Conservation (phyloP, 441 rosid species). For the Theobroma grandiflorum region DNA sequence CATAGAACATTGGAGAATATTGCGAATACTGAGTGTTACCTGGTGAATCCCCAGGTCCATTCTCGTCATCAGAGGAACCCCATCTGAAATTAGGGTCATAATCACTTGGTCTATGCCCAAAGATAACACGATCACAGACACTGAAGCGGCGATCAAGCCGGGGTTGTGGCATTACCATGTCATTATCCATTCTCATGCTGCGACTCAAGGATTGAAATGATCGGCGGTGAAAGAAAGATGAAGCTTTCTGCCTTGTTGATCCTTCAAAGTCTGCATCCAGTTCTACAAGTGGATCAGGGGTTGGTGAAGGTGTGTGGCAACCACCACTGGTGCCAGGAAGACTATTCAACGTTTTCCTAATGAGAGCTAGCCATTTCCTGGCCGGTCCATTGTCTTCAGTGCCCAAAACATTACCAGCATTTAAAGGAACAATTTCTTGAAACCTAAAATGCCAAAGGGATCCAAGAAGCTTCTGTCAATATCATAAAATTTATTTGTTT, state of each 20-base stretch:
- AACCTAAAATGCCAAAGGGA: constrained; percentile 48
- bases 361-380: constrained; percentile 74
- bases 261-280: constrained; percentile 72
- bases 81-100: constrained; percentile 61
- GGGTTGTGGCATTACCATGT: constrained; percentile 45
- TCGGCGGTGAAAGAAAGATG: constrained; percentile 59
- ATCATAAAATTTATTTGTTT: background rate
- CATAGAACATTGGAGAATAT: constrained; percentile 45
- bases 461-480: constrained; percentile 21
- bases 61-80: constrained; percentile 72
- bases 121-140: constrained; percentile 66
- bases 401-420: constrained; percentile 84
- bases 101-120: constrained; percentile 56
- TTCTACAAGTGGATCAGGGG: constrained; percentile 73
- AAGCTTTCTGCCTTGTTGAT: constrained; percentile 44
- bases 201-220: constrained; percentile 65
- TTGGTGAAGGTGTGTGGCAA: constrained; percentile 68
- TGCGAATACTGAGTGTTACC: constrained; percentile 31
- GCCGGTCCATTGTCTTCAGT: constrained; percentile 81
- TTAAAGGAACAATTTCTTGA: constrained; percentile 87
- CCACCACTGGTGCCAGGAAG: constrained; percentile 59
- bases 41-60: constrained; percentile 59
- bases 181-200: constrained; percentile 62
- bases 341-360: constrained; percentile 66
- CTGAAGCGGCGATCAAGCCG: constrained; percentile 63